Base-by-base conservation (phyloP, 495 filamentous ascomycete genomes). In the Staphylotrichum tortipilum region DNA sequence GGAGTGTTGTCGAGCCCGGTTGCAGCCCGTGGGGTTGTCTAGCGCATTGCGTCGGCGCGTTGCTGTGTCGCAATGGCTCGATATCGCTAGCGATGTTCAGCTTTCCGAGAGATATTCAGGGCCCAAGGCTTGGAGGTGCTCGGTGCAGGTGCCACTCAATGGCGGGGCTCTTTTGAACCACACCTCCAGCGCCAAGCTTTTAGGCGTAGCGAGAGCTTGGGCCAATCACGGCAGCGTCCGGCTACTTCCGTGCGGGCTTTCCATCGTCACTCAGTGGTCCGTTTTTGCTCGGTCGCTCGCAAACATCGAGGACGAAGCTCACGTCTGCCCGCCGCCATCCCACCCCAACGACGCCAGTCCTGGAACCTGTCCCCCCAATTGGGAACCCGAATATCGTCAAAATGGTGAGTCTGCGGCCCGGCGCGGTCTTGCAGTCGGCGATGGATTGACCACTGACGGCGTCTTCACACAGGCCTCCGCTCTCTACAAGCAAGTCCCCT, bases 401-500 rank as follows among this genome's bases (percentile, higher is more conserved):
- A 55, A 74, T 75, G 70, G 72, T 74, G 58, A 59, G 58, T 12
- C 44, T 24, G 9, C 1, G 15, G 39, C 28, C 15, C 15, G 22
- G 1, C 35, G 21, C 23, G 18, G 18, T 11, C 36, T 12, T 12
- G 24, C 21, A 39, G 14, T 17, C 14, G 3, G 1, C 12, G 1
- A 31, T 7, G 18, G 29, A 31, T 4, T 22, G 21, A 15, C 47
- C 45, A 58, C 57, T 56, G 62, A 71, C 66, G 56, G 59, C 64
- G 60, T 63, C 68, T 38, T 42, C 38, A 42, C n/a, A n/a, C 49
- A 59, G 44, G 64, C 77, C 59, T 71, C 76, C 63, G 61, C 72
- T 60, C 59, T 91, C 73, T 94, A 92, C 84, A 88, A 87, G 88
- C 79, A 86, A 72, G 86, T 83, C 56, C 65, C 64, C 55, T 54